Percentiles rank a stretch among this genome's conserved stretches.
These are phyloP conservation scores for Musa acuminata DNA, from an alignment of 176 grass and related monocot genomes.

Conservation along the genomic window DNA sequence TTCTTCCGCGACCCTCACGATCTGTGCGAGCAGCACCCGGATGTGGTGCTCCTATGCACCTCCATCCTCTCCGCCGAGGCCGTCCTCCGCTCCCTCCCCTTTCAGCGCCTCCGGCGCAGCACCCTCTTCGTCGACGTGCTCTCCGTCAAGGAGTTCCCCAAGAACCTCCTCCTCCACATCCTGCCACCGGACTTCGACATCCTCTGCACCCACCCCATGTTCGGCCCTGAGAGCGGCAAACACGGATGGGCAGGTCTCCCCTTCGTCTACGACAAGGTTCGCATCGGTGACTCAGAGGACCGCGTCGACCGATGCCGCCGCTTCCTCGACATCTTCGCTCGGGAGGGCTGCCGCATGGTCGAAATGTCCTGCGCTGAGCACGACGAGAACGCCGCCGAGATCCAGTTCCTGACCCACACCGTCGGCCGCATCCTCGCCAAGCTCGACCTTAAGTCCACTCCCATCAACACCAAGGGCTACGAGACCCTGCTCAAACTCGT, in stretches of 20 bases:
- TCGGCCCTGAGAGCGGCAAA: constrained; percentile 58
- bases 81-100: constrained; percentile 51
- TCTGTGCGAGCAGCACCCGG: constrained; percentile 74
- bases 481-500: constrained; percentile 65
- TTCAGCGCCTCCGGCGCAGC: constrained; percentile 66
- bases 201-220: constrained; percentile 89
- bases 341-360: constrained; percentile 69
- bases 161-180: constrained; percentile 35
- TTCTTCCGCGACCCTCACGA: constrained; percentile 71
- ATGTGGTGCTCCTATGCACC: constrained; percentile 59
- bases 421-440: constrained; percentile 45
- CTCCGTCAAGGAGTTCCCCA: constrained; percentile 87
- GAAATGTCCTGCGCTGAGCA: constrained; percentile 65
- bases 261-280: constrained; percentile 57
- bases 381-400: constrained; percentile 56
- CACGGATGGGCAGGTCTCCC: constrained; percentile 52
- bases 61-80: constrained; percentile 62
- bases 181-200: constrained; percentile 55
- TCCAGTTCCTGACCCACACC: constrained; percentile 78
- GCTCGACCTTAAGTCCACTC: constrained; percentile 31
- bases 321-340: constrained; percentile 47
- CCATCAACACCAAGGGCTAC: constrained; percentile 47
- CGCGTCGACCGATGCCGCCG: constrained; percentile 32
- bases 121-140: constrained; percentile 81
- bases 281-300: constrained; percentile 31